phyloP scores from a whole-genome alignment of 768 basidiomycete genomes.

The Boletus sp. region DNA sequence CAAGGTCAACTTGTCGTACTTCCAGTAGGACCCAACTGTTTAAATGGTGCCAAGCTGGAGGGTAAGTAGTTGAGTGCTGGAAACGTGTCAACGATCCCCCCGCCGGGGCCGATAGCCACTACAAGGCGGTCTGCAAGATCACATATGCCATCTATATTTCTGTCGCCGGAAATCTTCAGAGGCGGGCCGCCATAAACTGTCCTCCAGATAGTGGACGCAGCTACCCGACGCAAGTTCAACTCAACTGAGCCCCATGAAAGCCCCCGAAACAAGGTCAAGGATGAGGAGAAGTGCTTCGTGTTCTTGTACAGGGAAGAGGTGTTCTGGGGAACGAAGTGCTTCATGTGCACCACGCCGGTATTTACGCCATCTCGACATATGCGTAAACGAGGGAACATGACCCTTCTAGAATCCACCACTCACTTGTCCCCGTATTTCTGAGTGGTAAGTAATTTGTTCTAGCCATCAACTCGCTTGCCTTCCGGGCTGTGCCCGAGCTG shows the following conservation, averaged over 20 bases:
- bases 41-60: constrained; percentile 4
- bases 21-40: not conserved
- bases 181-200: constrained; percentile 5
- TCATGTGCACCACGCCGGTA: constrained; percentile 5
- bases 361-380: not conserved
- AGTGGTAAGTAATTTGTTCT: constrained; percentile 1
- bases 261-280: constrained; percentile 1
- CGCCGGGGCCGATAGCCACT: constrained; percentile 1
- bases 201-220: constrained; percentile 8
- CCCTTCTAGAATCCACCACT: no score
- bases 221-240: constrained; percentile 1
- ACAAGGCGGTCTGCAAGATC: constrained; percentile 1
- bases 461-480: constrained; percentile 7
- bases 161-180: not conserved
- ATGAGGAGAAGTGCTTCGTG: constrained; percentile 8
- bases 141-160: constrained; percentile 3
- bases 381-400: not conserved
- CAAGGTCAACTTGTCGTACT: not conserved
- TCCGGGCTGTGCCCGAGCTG: not conserved
- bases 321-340: not conserved
- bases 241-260: constrained; percentile 1
- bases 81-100: constrained; percentile 7
- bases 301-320: constrained; percentile 3
- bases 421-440: constrained; percentile 10
- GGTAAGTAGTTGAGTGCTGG: constrained; percentile 5